Percentiles rank a stretch among this genome's conserved stretches.
Evolutionary conservation across 768 basidiomycete genomes (phyloP).

Genomic region (Megacollybia marginata): DNA sequence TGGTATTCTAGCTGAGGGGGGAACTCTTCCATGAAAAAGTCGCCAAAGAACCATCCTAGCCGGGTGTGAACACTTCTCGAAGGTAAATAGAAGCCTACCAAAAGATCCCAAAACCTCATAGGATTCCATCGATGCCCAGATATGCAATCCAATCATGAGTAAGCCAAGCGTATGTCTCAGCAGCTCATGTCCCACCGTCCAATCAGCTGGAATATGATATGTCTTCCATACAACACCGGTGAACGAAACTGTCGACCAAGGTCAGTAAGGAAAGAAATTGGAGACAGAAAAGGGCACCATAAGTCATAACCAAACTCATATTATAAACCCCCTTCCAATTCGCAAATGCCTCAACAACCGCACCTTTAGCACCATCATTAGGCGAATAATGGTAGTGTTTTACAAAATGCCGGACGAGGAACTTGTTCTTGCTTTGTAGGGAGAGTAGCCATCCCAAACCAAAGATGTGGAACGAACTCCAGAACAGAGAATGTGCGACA

Average conservation of each 20-base stretch:
- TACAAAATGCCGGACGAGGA: conserved; percentile 87
- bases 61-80: not conserved
- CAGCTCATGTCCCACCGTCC: conserved; percentile 83
- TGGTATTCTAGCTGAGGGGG: conserved; percentile 89
- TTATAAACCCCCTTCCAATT: conserved; percentile 97
- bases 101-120: conserved; percentile 93
- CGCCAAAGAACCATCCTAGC: conserved; percentile 95
- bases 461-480: conserved; percentile 85
- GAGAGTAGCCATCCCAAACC: conserved; percentile 79
- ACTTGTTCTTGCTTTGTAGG: conserved; percentile 81
- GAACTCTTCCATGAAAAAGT: conserved; percentile 94
- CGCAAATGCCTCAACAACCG: conserved; percentile 86
- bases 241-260: conserved; percentile 59
- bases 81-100: conserved; percentile 37
- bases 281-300: conserved; percentile 41
- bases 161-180: conserved; percentile 86
- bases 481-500: conserved; percentile 75
- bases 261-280: conserved; percentile 3
- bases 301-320: conserved; percentile 90
- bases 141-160: conserved; percentile 79
- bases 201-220: conserved; percentile 73
- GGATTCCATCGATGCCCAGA: conserved; percentile 87
- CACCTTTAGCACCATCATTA: conserved; percentile 53
- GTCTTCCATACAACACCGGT: conserved; percentile 85
- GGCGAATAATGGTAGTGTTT: conserved; percentile 89